phyloP scores from a whole-genome alignment of 495 filamentous ascomycete species.

The Bathelium albidoporum region DNA sequence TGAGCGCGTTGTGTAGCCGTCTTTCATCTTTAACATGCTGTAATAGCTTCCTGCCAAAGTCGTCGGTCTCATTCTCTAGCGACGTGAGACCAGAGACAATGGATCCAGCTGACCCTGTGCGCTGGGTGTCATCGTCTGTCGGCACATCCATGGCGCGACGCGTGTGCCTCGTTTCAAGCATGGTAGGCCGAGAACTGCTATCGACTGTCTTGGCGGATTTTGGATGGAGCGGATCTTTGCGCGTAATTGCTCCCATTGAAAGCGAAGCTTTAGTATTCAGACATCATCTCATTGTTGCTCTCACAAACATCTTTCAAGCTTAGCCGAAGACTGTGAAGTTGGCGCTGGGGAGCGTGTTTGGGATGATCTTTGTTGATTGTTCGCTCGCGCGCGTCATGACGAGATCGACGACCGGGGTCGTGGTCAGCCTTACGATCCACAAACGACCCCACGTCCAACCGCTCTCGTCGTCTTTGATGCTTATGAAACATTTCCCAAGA shows the following conservation, averaged over 20 bases:
- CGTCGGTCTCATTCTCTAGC: slow-evolving; percentile 30
- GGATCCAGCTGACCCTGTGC: slow-evolving; percentile 17
- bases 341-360: background rate
- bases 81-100: slow-evolving; percentile 21
- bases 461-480: background rate
- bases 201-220: background rate
- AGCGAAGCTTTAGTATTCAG: background rate
- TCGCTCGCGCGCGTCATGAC: background rate
- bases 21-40: slow-evolving; percentile 26
- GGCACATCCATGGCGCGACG: background rate
- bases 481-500: slow-evolving; percentile 19
- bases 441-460: slow-evolving; percentile 8
- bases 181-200: background rate
- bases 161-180: background rate
- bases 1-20: slow-evolving; percentile 24
- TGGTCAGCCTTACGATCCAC: background rate
- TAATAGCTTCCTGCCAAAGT: slow-evolving; percentile 26
- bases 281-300: background rate
- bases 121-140: slow-evolving; percentile 21
- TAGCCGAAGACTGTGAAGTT: background rate
- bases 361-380: background rate
- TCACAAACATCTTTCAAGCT: background rate
- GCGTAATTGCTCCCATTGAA: background rate
- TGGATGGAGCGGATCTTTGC: background rate
- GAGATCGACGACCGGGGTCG: background rate